Conservation (phyloP, 805 yeast species). For the Dipodascopsis tothii region DNA sequence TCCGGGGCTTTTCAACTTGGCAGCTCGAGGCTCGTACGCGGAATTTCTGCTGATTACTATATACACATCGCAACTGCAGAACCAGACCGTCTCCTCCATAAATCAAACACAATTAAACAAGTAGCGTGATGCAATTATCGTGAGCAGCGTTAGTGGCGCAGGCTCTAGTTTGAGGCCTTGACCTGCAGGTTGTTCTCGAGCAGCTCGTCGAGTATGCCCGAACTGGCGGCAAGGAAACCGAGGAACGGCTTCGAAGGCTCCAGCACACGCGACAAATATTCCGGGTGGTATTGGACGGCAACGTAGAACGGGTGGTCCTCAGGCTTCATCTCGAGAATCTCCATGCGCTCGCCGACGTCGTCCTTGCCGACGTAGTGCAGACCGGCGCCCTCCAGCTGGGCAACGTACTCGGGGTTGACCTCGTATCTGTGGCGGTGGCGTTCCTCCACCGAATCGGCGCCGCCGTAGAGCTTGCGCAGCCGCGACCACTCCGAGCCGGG, state of each 20-base stretch:
- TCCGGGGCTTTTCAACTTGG: too few species aligned
- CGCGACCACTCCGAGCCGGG: constrained; percentile 56
- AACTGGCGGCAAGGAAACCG: constrained; percentile 90
- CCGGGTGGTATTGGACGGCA: constrained; percentile 98
- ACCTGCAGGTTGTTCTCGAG: constrained; percentile 32
- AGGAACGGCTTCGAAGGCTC: constrained; percentile 95
- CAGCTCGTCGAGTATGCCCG: constrained; percentile 70
- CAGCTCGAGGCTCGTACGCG: too few species aligned
- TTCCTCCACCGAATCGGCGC: constrained; percentile 60
- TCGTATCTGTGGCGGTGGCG: constrained; percentile 99
- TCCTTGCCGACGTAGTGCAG: constrained; percentile 89
- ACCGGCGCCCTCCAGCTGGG: constrained; percentile 65
- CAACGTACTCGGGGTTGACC: constrained; percentile 78
- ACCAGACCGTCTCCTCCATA: too few species aligned
- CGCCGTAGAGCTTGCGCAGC: constrained; percentile 67
- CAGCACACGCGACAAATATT: constrained; percentile 89
- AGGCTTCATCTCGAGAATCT: constrained; percentile 75
- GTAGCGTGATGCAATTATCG: too few species aligned
- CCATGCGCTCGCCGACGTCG: constrained; percentile 87
- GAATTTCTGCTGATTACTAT: too few species aligned
- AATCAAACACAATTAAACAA: too few species aligned
- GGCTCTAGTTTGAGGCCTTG: constrained; percentile 3
- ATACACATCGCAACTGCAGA: too few species aligned
- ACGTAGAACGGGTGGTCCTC: constrained; percentile 86
- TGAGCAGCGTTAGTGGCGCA: neutral